phyloP scores from a whole-genome alignment of 805 yeast species.

The Candida tallmaniae region DNA sequence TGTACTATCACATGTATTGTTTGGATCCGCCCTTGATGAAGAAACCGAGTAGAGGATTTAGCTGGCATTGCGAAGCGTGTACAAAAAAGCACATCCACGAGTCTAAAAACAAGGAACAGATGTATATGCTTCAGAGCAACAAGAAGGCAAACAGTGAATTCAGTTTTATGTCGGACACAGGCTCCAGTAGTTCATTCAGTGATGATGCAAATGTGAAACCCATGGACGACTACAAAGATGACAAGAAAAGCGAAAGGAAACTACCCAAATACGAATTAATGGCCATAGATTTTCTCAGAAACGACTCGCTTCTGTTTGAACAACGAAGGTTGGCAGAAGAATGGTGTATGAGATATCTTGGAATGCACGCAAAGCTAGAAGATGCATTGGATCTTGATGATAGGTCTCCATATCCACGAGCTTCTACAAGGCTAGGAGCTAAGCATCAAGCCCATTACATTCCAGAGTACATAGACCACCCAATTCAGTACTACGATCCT shows the following conservation, averaged over 20 bases:
- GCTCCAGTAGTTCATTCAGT: not conserved
- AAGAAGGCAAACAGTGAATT: slow-evolving; percentile 17
- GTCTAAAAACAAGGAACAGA: slow-evolving; percentile 31
- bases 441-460: slow-evolving; percentile 68
- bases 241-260: slow-evolving; percentile 5
- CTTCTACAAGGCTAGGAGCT: slow-evolving; percentile 70
- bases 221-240: slow-evolving; percentile 5
- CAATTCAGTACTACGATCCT: slow-evolving; percentile 60
- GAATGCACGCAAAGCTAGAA: slow-evolving; percentile 67
- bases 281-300: slow-evolving; percentile 49
- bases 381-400: slow-evolving; percentile 77
- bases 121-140: slow-evolving; percentile 41
- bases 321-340: slow-evolving; percentile 57
- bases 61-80: slow-evolving; percentile 86
- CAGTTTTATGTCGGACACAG: slow-evolving; percentile 4
- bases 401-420: slow-evolving; percentile 70
- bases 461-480: slow-evolving; percentile 50
- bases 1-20: slow-evolving; percentile 74
- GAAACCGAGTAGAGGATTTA: slow-evolving; percentile 82
- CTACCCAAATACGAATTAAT: slow-evolving; percentile 54
- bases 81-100: slow-evolving; percentile 51
- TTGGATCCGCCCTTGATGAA: slow-evolving; percentile 76
- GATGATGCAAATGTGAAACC: not conserved
- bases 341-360: slow-evolving; percentile 80
- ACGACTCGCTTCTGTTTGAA: slow-evolving; percentile 41